Percentiles rank a stretch among this genome's conserved stretches.
phyloP scores from a whole-genome alignment of 441 rosid genomes.

The Cnidoscolus chayamansa region DNA sequence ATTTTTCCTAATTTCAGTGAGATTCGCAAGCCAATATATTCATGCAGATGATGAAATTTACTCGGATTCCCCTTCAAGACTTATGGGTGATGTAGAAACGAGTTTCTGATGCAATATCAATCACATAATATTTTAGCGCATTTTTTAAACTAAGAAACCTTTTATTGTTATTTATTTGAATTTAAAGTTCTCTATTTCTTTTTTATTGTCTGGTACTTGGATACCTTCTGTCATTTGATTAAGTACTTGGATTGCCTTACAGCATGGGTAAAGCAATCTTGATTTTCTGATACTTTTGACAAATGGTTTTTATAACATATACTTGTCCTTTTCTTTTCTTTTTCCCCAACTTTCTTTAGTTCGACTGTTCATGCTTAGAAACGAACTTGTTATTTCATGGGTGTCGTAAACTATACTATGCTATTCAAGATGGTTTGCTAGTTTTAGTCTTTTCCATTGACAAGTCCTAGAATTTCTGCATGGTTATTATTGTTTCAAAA shows the following conservation, averaged over 20 bases:
- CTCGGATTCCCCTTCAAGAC: constrained; percentile 76
- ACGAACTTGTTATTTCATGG: too few relatives aligned
- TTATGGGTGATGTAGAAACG: constrained; percentile 53
- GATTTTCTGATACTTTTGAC: constrained; percentile 67
- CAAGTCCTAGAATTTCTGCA: neutral
- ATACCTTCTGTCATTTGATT: constrained; percentile 43
- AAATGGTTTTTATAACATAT: neutral
- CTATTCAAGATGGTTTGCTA: neutral
- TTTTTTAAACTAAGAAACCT: too few relatives aligned
- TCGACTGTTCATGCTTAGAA: neutral
- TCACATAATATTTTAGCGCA: neutral
- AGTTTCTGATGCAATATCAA: constrained; percentile 51
- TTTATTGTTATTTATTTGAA: neutral
- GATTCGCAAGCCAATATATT: neutral
- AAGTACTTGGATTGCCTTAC: constrained; percentile 87
- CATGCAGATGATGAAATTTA: constrained; percentile 42
- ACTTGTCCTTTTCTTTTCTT: neutral
- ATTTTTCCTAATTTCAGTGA: neutral
- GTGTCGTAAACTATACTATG: neutral
- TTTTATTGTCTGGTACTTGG: neutral
- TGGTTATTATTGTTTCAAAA: neutral
- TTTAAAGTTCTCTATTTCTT: neutral
- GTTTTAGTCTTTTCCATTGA: neutral
- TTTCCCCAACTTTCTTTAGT: too few relatives aligned
- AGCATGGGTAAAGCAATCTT: constrained; percentile 60